These are phyloP conservation scores for Aspergillus puulaauensis DNA, from an alignment of 2,329 filamentous ascomycete species.

Conservation along the genomic window DNA sequence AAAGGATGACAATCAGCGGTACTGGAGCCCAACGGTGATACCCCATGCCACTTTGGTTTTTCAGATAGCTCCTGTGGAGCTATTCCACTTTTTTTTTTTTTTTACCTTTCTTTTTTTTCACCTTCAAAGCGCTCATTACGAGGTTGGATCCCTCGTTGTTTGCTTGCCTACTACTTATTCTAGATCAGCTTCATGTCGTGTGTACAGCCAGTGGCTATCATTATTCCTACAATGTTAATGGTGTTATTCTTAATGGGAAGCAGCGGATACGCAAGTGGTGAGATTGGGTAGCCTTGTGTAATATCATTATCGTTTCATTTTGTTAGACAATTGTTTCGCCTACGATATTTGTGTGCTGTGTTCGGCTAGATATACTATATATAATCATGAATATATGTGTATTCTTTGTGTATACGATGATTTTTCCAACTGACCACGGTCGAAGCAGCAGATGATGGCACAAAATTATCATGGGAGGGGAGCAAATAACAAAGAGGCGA, in stretches of 20 bases:
- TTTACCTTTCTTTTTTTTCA: neutral
- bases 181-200: neutral
- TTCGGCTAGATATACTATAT: no score
- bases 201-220: neutral
- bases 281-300: neutral
- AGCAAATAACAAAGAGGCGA: neutral
- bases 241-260: neutral
- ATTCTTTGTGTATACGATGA: neutral
- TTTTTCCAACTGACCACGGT: neutral
- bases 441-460: neutral
- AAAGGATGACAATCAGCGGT: neutral
- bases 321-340: neutral
- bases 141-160: neutral
- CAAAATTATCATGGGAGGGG: neutral
- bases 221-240: constrained; percentile 1
- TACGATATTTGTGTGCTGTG: neutral
- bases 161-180: neutral
- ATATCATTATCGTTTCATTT: neutral
- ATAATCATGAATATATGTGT: neutral
- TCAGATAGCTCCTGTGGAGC: neutral
- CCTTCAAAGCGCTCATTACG: neutral
- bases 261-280: neutral
- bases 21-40: neutral
- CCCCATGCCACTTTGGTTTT: neutral
- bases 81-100: neutral